Evolutionary conservation across 2,329 filamentous ascomycete species (phyloP).

Genomic region (Ophiostoma perfectum): DNA sequence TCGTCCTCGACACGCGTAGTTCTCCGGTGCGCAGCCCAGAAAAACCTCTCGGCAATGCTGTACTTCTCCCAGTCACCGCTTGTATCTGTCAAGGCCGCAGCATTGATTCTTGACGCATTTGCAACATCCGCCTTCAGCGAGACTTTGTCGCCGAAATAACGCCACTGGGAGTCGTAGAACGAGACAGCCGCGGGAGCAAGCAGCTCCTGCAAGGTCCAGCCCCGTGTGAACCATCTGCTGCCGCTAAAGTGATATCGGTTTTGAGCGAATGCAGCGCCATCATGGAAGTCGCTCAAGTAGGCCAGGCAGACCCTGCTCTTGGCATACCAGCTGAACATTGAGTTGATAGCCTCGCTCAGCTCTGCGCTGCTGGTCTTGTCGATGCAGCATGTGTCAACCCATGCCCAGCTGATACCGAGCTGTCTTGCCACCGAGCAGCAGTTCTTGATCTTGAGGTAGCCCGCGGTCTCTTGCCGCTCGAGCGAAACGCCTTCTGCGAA

Average conservation of each 20-base stretch:
- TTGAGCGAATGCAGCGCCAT: background rate
- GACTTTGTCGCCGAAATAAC: background rate
- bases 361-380: slow-evolving; percentile 6
- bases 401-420: background rate
- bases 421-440: background rate
- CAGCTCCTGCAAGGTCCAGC: slow-evolving; percentile 6
- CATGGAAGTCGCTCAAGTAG: background rate
- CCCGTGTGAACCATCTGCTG: background rate
- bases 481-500: background rate
- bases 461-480: background rate
- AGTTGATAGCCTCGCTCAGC: slow-evolving; percentile 7
- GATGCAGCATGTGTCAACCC: slow-evolving; percentile 6
- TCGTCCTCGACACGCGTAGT: background rate
- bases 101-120: no score
- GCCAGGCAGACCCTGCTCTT: background rate
- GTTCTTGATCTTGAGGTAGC: background rate
- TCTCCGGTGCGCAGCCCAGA: background rate
- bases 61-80: no score
- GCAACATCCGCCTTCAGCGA: no score
- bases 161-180: background rate
- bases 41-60: background rate
- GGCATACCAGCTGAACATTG: slow-evolving; percentile 2
- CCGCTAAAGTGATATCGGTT: background rate
- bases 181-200: background rate
- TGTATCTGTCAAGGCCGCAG: no score